phyloP scores from a whole-genome alignment of 2,329 filamentous ascomycete species.

The Drechslerella stenobrocha region DNA sequence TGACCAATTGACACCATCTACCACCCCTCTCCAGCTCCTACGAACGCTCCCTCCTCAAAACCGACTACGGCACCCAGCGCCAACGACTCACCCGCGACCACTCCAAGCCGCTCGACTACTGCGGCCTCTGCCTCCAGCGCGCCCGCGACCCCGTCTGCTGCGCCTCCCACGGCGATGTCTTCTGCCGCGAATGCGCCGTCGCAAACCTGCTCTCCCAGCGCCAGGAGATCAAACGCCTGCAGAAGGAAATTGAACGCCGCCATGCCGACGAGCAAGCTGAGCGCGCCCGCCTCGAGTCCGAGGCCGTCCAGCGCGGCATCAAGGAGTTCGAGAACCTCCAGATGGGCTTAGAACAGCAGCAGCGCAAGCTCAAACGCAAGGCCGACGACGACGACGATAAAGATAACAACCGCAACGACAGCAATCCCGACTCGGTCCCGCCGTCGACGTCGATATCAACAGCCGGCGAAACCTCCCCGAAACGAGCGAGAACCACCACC shows the following conservation, averaged over 20 bases:
- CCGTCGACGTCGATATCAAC: conserved; percentile 50
- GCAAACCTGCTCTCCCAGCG: conserved; percentile 87
- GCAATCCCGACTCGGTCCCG: conserved; percentile 46
- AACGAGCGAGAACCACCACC: conserved; percentile 66
- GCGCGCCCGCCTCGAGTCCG: conserved; percentile 66
- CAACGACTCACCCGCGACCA: conserved; percentile 87
- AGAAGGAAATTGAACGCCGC: conserved; percentile 67
- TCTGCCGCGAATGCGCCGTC: conserved; percentile 92
- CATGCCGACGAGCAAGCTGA: conserved; percentile 67
- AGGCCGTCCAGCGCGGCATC: conserved; percentile 69
- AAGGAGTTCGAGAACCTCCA: conserved; percentile 83
- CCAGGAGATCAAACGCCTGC: conserved; percentile 82
- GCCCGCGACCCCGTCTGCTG: conserved; percentile 84
- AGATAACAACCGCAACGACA: conserved; percentile 26
- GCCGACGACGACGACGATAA: conserved; percentile 50
- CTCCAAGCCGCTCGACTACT: conserved; percentile 87
- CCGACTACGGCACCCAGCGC: conserved; percentile 76
- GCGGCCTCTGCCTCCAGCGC: conserved; percentile 79
- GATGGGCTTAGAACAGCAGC: conserved; percentile 64
- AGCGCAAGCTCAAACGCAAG: conserved; percentile 43
- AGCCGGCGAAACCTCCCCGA: conserved; percentile 56
- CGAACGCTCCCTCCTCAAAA: conserved; percentile 80
- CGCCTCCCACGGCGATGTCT: conserved; percentile 75
- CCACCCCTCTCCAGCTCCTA: conserved; percentile 67
- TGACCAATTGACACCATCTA: too few relatives aligned